These are phyloP conservation scores for Scopulariopsis brevicaulis DNA, from an alignment of 2,329 filamentous ascomycete species.

Conservation along the genomic window DNA sequence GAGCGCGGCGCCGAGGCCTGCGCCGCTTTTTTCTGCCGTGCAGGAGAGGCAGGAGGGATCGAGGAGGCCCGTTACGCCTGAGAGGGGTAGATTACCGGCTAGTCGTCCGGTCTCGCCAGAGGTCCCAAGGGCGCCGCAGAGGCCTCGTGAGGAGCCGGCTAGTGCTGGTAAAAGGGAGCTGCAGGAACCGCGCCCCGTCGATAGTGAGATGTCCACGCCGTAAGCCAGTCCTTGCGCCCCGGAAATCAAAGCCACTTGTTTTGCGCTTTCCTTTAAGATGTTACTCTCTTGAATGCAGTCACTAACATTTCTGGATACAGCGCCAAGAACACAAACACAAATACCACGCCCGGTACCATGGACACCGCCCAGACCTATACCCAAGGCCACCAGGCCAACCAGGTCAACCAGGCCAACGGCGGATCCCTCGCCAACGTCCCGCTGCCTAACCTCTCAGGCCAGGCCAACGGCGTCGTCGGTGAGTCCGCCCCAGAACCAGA, in stretches of 20 bases:
- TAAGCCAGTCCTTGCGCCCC: not conserved
- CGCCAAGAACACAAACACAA: not conserved
- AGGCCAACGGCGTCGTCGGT: conserved; percentile 18
- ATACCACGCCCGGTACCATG: not conserved
- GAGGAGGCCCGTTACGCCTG: conserved; percentile 17
- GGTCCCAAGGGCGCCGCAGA: not conserved
- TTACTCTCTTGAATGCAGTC: not conserved
- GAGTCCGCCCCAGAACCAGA: conserved; percentile 5
- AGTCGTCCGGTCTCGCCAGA: conserved; percentile 4
- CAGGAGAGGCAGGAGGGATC: conserved; percentile 15
- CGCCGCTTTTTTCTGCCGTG: not conserved
- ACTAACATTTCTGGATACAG: not conserved
- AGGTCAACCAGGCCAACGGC: conserved; percentile 12
- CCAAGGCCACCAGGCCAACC: conserved; percentile 11
- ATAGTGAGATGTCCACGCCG: conserved; percentile 8
- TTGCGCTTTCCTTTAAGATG: not conserved
- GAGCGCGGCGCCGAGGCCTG: not conserved
- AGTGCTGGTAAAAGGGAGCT: not conserved
- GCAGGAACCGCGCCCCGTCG: not conserved
- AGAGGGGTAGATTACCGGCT: not conserved
- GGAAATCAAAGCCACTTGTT: not conserved
- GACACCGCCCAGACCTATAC: conserved; percentile 12
- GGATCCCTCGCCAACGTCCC: conserved; percentile 17
- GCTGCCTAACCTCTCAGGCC: conserved; percentile 23
- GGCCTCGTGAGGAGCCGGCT: conserved; percentile 1